A percentile compares a stretch with the other conserved stretches of the same genome.
These are phyloP conservation scores for Fraxinus quadrangulata DNA, from an alignment of 257 asterid species.

Conservation along the genomic window DNA sequence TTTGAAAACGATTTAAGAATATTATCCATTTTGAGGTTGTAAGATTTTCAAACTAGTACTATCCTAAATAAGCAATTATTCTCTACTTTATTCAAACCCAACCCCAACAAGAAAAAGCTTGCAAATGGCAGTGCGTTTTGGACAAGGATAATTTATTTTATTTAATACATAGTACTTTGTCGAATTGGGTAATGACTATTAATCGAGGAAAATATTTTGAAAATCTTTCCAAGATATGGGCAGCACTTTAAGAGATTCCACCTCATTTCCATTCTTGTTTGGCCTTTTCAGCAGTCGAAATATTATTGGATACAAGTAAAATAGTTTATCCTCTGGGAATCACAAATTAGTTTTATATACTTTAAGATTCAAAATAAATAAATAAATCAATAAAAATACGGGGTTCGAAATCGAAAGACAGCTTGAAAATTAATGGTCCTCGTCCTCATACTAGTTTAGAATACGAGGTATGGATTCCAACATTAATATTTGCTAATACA, in stretches of 20 bases:
- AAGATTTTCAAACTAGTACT: neutral
- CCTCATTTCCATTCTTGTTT: neutral
- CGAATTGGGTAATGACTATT: constrained; percentile 1
- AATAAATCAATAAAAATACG: neutral
- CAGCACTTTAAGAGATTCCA: neutral
- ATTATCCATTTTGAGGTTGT: neutral
- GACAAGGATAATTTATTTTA: neutral
- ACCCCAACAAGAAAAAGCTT: neutral
- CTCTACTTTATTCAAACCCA: neutral
- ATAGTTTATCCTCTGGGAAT: too few species aligned
- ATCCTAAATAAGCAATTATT: neutral
- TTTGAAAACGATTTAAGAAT: neutral
- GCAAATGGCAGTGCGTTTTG: neutral
- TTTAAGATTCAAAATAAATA: neutral
- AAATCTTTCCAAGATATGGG: constrained; percentile 25
- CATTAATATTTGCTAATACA: too few species aligned
- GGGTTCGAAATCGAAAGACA: too few species aligned
- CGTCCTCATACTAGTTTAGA: neutral
- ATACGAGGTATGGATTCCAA: neutral
- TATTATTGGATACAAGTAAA: constrained; percentile 12
- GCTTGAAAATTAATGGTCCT: neutral
- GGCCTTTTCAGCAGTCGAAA: constrained; percentile 1
- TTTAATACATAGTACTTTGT: neutral
- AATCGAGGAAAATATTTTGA: constrained; percentile 5
- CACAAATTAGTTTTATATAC: neutral